Evolutionary conservation across 2,329 filamentous ascomycete species (phyloP), one percentile per base, ranked within the genome.

Genomic region (Aspergillus aculeatus): DNA sequence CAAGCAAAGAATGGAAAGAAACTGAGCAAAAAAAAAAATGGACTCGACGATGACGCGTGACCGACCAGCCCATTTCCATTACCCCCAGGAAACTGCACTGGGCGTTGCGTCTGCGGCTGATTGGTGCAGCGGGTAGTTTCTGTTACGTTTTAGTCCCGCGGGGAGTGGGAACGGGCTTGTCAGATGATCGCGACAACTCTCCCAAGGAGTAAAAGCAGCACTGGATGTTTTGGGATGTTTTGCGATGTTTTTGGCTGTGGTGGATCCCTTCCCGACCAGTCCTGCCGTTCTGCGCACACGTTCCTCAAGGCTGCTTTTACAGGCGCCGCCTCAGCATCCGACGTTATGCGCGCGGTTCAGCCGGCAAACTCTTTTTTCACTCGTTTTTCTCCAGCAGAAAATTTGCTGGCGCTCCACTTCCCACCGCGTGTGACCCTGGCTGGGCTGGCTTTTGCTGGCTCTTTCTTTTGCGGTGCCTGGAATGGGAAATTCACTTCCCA

Each of bases 81-180:
- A 68, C 66, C 63, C 67, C 62, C 67, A 68, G 64, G 61, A 72
- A 74, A 73, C 63, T 44, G 14, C 38, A 19, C 11, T 19, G 38
- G 38, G 38, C 38, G 16, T 19, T 19, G 38, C 14, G 16, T 16
- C 6, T 12, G 41, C 4, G 47, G 26, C 29, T 66, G 50, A 76
- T 75, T 77, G 74, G 74, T 47, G 52, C 21, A 2, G 1, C 1
- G 4, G 14, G n/a, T 44, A 57, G 66, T 75, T 76, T 76, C 70
- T 73, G 62, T 77, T 77, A 76, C 73, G 74, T 75, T 66, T 70
- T 56, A 66, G 62, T 62, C 65, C 62, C 56, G 50, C 58, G 35
- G 32, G 31, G 38, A 66, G 56, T 65, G 66, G 60, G 59, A 53
- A 50, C 48, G 58, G 26, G 52, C 57, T 48, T 62, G 70, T 75